Conservation (phyloP, 169 alveolate species). For the Plasmodium malariae region DNA sequence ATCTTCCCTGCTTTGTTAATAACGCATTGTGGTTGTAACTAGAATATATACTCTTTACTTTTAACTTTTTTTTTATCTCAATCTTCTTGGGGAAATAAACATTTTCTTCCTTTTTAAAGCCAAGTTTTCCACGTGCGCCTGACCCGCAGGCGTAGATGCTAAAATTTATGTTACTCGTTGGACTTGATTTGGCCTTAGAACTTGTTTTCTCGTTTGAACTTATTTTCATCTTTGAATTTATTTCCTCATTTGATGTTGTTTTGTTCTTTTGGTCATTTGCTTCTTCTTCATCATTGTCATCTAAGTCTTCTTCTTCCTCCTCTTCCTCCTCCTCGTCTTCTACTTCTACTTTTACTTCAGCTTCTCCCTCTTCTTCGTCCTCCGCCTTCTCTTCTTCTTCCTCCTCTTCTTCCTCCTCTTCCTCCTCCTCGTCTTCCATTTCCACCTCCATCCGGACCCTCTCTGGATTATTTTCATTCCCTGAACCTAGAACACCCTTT, state of each 20-base stretch:
- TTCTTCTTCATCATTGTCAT: neutral
- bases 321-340: neutral
- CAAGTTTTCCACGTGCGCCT: conserved; percentile 53
- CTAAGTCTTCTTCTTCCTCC: neutral
- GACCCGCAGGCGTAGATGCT: conserved; percentile 44
- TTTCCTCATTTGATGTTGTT: neutral
- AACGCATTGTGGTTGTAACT: conserved; percentile 46
- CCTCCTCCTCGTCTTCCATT: neutral
- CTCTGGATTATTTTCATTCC: neutral
- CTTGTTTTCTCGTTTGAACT: neutral
- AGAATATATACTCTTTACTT: conserved; percentile 43
- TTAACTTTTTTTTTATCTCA: conserved; percentile 26
- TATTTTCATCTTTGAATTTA: neutral
- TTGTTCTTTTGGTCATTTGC: neutral
- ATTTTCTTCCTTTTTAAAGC: conserved; percentile 42
- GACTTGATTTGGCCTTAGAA: neutral
- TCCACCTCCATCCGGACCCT: neutral
- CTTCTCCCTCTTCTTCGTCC: neutral
- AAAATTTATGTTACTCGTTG: neutral
- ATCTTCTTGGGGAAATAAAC: conserved; percentile 60
- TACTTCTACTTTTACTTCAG: neutral
- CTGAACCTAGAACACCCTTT: neutral
- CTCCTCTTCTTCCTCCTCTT: neutral
- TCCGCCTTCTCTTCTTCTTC: neutral
- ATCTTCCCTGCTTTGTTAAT: conserved; percentile 40